These are phyloP conservation scores for Apiotrichum brassicae DNA, from an alignment of 1,284 basidiomycete genomes.

Conservation along the genomic window DNA sequence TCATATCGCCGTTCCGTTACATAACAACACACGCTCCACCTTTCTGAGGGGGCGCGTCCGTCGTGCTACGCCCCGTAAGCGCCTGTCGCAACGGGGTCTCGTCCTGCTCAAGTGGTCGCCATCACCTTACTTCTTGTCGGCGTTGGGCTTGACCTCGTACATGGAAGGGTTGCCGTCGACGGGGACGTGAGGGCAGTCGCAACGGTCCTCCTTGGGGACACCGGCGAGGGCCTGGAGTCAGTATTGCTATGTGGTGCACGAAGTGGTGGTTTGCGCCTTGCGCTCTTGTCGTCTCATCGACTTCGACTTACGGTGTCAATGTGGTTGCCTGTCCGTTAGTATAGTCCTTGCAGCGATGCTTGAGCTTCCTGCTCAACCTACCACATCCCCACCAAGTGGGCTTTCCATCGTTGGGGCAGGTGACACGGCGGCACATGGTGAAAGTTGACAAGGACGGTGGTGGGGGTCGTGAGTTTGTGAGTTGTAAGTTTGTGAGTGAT, in stretches of 20 bases:
- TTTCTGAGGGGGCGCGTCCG: no score
- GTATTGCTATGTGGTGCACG: no score
- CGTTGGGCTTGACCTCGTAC: constrained; percentile 29
- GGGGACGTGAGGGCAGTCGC: constrained; percentile 40
- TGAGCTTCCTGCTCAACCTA: constrained; percentile 23
- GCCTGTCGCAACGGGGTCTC: no score
- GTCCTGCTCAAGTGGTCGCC: no score
- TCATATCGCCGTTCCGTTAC: no score
- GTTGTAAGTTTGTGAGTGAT: no score
- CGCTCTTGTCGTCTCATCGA: no score
- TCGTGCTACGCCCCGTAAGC: no score
- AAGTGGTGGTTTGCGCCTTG: no score
- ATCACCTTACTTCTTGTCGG: background rate
- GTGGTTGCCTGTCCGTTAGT: constrained; percentile 30
- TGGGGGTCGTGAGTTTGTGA: no score
- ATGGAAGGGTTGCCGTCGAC: constrained; percentile 33
- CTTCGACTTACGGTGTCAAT: constrained; percentile 38
- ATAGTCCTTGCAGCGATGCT: background rate
- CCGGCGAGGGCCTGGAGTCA: constrained; percentile 31
- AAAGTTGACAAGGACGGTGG: background rate
- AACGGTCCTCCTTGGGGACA: constrained; percentile 32
- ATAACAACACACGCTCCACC: no score
- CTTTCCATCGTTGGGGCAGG: constrained; percentile 45
- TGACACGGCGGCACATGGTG: constrained; percentile 41
- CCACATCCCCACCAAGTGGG: constrained; percentile 48